Conservation (phyloP, 352 stramenopile species). For the Phytophthora palmivora region DNA sequence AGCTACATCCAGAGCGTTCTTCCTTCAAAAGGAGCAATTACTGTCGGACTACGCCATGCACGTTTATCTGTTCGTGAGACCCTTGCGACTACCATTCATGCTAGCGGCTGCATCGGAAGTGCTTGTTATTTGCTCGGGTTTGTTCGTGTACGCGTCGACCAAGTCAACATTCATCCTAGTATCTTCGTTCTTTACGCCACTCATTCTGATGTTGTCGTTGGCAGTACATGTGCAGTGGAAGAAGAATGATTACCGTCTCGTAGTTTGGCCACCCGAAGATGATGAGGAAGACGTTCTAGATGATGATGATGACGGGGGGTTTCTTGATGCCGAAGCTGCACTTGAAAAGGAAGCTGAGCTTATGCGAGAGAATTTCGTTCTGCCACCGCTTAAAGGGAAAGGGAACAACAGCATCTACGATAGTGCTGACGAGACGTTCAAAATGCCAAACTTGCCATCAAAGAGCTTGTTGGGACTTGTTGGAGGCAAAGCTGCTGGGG, state of each 20-base stretch:
- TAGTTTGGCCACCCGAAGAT: constrained; percentile 84
- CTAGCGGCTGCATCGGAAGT: constrained; percentile 79
- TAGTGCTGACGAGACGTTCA: constrained; percentile 70
- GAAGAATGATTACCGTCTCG: constrained; percentile 86
- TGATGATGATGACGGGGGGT: constrained; percentile 67
- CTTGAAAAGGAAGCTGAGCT: constrained; percentile 79
- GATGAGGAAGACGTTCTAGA: constrained; percentile 82
- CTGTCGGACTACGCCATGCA: constrained; percentile 79
- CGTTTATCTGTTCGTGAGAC: constrained; percentile 73
- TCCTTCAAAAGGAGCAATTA: constrained; percentile 80
- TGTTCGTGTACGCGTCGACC: constrained; percentile 85
- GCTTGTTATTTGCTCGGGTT: constrained; percentile 80
- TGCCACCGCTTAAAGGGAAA: constrained; percentile 75
- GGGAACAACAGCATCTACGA: constrained; percentile 66
- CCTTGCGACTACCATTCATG: constrained; percentile 80
- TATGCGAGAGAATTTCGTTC: constrained; percentile 80
- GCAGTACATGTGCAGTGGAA: constrained; percentile 80
- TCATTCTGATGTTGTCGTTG: constrained; percentile 82
- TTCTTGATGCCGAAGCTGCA: constrained; percentile 67
- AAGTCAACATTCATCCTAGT: constrained; percentile 82
- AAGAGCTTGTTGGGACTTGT: constrained; percentile 45
- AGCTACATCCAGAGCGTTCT: constrained; percentile 81
- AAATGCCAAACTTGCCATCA: constrained; percentile 77
- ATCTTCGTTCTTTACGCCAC: constrained; percentile 72
- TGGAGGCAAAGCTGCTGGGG: constrained; percentile 16